Conservation (phyloP, 345 rosid species). For the Atalantia buxifolia region DNA sequence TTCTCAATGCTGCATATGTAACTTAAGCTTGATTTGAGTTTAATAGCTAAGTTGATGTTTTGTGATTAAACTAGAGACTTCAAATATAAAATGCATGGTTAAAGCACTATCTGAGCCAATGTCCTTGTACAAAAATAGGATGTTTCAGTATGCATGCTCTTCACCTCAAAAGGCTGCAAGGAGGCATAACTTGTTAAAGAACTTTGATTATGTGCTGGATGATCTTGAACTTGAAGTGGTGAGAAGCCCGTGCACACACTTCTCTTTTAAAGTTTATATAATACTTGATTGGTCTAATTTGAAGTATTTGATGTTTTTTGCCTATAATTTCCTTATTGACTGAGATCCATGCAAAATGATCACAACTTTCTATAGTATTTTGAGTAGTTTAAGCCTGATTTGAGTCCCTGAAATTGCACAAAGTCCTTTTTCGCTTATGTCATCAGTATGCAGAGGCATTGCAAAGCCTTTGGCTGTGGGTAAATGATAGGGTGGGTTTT, state of each 20-base stretch:
- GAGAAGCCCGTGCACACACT: slow-evolving; percentile 23
- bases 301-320: neutral
- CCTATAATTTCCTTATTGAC: neutral
- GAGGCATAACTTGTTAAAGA: slow-evolving; percentile 29
- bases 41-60: slow-evolving; percentile 2
- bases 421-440: neutral
- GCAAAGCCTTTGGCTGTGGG: neutral
- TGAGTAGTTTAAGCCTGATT: neutral
- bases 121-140: slow-evolving; percentile 22
- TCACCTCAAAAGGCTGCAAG: slow-evolving; percentile 42
- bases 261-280: slow-evolving; percentile 2
- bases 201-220: slow-evolving; percentile 18
- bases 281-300: slow-evolving; percentile 3
- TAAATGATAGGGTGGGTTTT: neutral
- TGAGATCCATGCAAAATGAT: neutral
- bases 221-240: slow-evolving; percentile 57
- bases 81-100: neutral
- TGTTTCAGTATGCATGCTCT: slow-evolving; percentile 28
- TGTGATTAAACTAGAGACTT: slow-evolving; percentile 17
- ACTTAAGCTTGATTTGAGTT: neutral
- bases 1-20: neutral
- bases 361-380: neutral
- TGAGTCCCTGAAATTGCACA: neutral
- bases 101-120: neutral
- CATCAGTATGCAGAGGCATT: neutral